phyloP scores from a whole-genome alignment of 2,329 filamentous ascomycete genomes.

The Neonectria faginata region DNA sequence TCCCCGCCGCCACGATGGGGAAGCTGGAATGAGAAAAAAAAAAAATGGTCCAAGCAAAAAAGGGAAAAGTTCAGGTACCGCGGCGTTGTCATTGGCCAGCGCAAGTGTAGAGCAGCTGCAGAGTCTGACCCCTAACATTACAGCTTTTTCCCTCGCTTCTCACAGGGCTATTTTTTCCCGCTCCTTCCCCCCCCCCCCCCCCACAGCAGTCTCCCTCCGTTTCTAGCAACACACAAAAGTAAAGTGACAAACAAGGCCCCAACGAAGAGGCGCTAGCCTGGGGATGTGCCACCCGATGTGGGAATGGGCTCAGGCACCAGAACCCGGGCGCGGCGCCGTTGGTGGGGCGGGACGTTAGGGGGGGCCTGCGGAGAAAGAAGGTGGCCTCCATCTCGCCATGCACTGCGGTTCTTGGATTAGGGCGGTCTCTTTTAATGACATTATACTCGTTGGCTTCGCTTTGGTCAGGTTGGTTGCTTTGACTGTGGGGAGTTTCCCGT shows the following conservation, averaged over 20 bases:
- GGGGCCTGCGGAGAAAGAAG: slow-evolving; percentile 5
- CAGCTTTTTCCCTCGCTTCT: not conserved
- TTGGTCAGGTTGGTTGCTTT: not conserved
- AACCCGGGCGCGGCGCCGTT: slow-evolving; percentile 10
- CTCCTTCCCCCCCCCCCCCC: not conserved
- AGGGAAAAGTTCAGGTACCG: slow-evolving; percentile 7
- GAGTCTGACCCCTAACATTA: no score
- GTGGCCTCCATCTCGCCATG: not conserved
- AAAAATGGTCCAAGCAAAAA: slow-evolving; percentile 16
- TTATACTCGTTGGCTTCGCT: slow-evolving; percentile 9
- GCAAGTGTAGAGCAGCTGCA: no score
- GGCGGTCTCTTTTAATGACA: slow-evolving; percentile 3
- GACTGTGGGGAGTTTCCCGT: not conserved
- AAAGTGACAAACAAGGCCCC: not conserved
- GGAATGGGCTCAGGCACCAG: slow-evolving; percentile 23
- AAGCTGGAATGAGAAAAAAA: slow-evolving; percentile 10
- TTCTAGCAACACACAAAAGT: no score
- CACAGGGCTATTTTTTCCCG: not conserved
- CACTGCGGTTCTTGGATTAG: slow-evolving; percentile 12
- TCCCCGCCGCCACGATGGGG: slow-evolving; percentile 11
- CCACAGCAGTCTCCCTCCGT: not conserved
- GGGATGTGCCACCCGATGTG: not conserved
- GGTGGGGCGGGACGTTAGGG: slow-evolving; percentile 11
- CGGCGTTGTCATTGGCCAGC: slow-evolving; percentile 1
- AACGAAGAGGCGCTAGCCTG: slow-evolving; percentile 3